Evolutionary conservation across 2,329 filamentous ascomycete genomes (phyloP).

Genomic region (Sporothrix brunneoviolacea): DNA sequence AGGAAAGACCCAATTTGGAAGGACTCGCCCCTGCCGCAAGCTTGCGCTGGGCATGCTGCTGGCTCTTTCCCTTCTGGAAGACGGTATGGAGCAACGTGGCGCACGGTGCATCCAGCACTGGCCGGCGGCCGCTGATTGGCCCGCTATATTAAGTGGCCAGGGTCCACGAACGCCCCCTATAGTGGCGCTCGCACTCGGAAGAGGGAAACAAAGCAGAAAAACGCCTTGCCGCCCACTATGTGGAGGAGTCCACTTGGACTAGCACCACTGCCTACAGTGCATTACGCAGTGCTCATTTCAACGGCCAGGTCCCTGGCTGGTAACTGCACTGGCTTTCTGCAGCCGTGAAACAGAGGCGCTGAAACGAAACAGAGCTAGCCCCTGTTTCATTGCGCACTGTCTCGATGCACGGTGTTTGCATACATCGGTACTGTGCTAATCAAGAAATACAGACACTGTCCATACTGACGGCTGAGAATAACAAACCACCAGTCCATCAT

Average conservation of each 20-base stretch:
- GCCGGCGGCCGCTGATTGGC: background rate
- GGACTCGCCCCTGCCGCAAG: background rate
- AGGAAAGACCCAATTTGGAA: background rate
- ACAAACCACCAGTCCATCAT: no score
- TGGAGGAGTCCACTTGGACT: conserved; percentile 1
- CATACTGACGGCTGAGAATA: no score
- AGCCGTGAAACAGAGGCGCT: conserved; percentile 5
- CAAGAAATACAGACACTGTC: no score
- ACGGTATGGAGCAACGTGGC: no score
- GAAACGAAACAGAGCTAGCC: background rate
- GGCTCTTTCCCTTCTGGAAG: no score
- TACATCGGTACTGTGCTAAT: background rate
- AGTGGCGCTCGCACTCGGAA: no score
- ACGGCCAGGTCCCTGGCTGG: no score
- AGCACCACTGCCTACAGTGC: background rate
- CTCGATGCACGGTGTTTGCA: background rate
- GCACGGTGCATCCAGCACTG: no score
- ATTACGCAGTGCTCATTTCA: background rate
- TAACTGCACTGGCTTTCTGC: conserved; percentile 1
- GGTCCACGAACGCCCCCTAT: no score
- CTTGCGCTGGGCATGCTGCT: no score
- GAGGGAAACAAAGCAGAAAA: conserved; percentile 3
- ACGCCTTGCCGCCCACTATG: conserved; percentile 11
- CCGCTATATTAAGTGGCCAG: background rate
- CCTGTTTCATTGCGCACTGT: conserved; percentile 2